Evolutionary conservation across 345 rosid genomes (phyloP).

Genomic region (Linum trigynum): DNA sequence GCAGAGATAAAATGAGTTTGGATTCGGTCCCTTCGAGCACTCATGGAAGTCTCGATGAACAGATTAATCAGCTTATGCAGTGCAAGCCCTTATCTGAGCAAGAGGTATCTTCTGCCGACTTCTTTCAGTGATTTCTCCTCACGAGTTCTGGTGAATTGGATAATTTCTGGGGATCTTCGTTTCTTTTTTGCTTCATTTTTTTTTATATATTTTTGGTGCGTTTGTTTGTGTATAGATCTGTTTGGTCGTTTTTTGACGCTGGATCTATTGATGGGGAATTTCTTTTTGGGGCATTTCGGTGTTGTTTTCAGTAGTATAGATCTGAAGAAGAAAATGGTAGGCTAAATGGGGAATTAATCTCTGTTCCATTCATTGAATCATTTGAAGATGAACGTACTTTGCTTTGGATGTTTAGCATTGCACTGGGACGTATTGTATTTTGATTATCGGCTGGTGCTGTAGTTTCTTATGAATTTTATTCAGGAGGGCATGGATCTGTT

Average conservation of each 20-base stretch:
- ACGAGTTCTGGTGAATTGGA: no score
- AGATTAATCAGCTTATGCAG: slow-evolving; percentile 52
- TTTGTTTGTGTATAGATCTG: not conserved
- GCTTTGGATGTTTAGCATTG: no score
- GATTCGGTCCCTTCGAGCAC: slow-evolving; percentile 35
- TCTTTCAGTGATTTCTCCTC: not conserved
- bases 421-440: no score
- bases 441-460: no score
- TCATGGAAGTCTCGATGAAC: slow-evolving; percentile 44
- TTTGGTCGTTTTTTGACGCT: not conserved
- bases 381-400: not conserved
- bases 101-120: slow-evolving; percentile 19
- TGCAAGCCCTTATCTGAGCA: slow-evolving; percentile 55
- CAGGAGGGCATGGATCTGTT: no score
- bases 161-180: not conserved
- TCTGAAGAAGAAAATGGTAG: not conserved
- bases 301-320: not conserved
- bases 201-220: not conserved
- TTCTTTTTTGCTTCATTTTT: not conserved
- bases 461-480: no score
- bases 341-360: not conserved
- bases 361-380: not conserved
- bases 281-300: not conserved
- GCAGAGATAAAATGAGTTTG: slow-evolving; percentile 25
- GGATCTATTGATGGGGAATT: not conserved